Evolutionary conservation across 2,329 filamentous ascomycete genomes (phyloP), one percentile per base, ranked within the genome.

Genomic region (Fusarium papillatum): DNA sequence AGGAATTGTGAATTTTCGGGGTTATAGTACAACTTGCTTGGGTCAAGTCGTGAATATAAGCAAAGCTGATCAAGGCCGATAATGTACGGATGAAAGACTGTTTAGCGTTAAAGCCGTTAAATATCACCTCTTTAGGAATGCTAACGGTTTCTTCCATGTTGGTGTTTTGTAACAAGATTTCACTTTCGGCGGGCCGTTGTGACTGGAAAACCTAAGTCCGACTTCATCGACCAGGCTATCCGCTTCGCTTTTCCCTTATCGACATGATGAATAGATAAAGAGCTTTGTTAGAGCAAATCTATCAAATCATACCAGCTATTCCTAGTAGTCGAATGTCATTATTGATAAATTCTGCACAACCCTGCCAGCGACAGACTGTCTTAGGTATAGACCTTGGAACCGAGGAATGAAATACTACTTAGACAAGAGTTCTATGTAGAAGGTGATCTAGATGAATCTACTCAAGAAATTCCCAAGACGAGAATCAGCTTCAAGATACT

Each of bases 291-390:
- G 14, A 17, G 7, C 3, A 7, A 17, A 26, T 10, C 5, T 4
- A 16, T 24, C 1, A 13, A 48, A 2, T 24, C 8, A 0, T 24
- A 48, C 14, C n/a, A 2, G 4, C 10, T 3, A 1, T 22, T 24
- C 8, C 14, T 8, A 26, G 11, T 26, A 7, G 2, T 1, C 6
- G 14, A 48, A 4, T 26, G 13, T 17, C 22, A 22, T 43, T 11
- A n/a, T 43, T 43, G 41, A 43, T 43, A 43, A n/a, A 22, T 24
- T 46, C 16, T 31, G 17, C 3, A 19, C 7, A 19, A n/a, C 4
- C 50, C 16, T 55, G 19, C 29, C 3, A n/a, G 17, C 5, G 50
- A 7, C 19, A 13, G 19, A 2, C 9, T 2, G 13, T 29, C 17
- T 19, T 29, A 4, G 26, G 1, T 11, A 29, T 11, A 4, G 17